Evolutionary conservation across 2,329 filamentous ascomycete genomes (phyloP).

Genomic region (Lecanicillium sp.): DNA sequence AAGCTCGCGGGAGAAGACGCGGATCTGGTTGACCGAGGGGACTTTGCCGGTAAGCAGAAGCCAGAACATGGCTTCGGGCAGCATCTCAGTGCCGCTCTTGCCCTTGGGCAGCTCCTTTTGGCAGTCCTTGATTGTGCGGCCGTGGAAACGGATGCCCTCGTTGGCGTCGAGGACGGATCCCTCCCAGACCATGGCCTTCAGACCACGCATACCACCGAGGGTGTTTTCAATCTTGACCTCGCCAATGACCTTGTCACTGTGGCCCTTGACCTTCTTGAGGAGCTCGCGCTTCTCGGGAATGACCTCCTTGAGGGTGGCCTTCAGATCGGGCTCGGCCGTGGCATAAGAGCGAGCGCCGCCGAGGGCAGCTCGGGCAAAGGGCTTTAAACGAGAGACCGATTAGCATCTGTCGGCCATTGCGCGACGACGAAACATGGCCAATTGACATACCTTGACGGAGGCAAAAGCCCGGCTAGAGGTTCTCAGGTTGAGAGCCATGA

Average conservation of each 20-base stretch:
- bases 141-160: constrained; percentile 97
- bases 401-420: background rate
- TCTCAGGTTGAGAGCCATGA: constrained; percentile 58
- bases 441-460: constrained; percentile 49
- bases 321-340: constrained; percentile 79
- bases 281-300: constrained; percentile 93
- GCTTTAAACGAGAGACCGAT: constrained; percentile 12
- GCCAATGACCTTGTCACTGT: constrained; percentile 74
- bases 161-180: constrained; percentile 93
- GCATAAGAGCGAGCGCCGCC: constrained; percentile 52
- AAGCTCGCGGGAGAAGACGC: constrained; percentile 73
- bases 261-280: constrained; percentile 85
- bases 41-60: constrained; percentile 89
- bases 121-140: constrained; percentile 96
- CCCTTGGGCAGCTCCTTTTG: constrained; percentile 91
- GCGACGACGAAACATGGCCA: too few relatives aligned
- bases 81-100: constrained; percentile 86
- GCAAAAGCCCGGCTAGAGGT: constrained; percentile 54
- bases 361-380: constrained; percentile 21
- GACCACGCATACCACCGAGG: constrained; percentile 91
- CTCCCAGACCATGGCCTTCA: constrained; percentile 99
- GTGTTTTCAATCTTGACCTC: constrained; percentile 92
- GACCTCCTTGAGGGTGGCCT: constrained; percentile 70
- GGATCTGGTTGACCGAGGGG: constrained; percentile 73
- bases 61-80: constrained; percentile 99